phyloP scores from a whole-genome alignment of 495 filamentous ascomycete genomes.

The Opeltia flavorubescens region DNA sequence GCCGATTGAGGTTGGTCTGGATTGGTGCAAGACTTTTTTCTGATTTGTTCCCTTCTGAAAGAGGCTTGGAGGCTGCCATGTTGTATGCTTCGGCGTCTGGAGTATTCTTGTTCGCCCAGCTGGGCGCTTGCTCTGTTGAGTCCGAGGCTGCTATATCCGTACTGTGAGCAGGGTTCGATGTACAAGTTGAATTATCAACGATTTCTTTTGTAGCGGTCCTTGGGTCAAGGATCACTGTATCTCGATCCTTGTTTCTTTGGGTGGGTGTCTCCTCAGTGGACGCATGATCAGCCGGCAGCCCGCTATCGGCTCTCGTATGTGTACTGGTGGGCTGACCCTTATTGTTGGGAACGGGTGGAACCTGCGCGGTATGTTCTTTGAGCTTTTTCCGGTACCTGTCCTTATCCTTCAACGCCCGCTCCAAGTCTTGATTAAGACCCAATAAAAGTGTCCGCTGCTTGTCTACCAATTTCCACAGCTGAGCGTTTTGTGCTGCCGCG shows the following conservation, averaged over 20 bases:
- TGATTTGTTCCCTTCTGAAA: background rate
- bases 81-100: background rate
- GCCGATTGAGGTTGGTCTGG: conserved; percentile 4
- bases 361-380: conserved; percentile 51
- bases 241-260: conserved; percentile 10
- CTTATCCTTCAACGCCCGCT: conserved; percentile 85
- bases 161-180: background rate
- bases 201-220: background rate
- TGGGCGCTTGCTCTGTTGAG: background rate
- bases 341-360: conserved; percentile 32
- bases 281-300: conserved; percentile 13
- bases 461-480: conserved; percentile 89
- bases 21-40: conserved; percentile 2
- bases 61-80: background rate
- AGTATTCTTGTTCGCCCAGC: background rate
- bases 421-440: conserved; percentile 88
- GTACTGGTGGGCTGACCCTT: conserved; percentile 9
- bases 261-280: conserved; percentile 13
- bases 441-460: conserved; percentile 90
- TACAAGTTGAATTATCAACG: no score
- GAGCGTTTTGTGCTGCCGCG: conserved; percentile 73
- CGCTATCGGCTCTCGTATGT: conserved; percentile 7
- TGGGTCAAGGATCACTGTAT: background rate
- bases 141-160: background rate
- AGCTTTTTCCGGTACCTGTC: conserved; percentile 84